Percentiles rank a stretch among this genome's conserved stretches.
Conservation (phyloP, 1,284 basidiomycete species). For the Ganoderma resinaceum region DNA sequence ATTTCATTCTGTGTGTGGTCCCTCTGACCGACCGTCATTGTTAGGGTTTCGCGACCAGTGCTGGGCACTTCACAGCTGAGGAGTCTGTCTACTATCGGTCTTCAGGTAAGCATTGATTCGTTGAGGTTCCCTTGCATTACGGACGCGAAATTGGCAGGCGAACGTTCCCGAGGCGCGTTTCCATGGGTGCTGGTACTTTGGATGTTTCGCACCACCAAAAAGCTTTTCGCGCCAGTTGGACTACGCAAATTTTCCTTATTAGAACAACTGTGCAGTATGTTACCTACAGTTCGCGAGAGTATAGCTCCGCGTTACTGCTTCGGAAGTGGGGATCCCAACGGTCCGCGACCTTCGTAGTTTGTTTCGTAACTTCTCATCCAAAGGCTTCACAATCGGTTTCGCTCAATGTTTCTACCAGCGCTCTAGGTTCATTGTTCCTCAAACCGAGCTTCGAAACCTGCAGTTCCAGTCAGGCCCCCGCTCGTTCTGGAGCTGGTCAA, state of each 20-base stretch:
- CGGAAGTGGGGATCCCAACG: too few relatives aligned
- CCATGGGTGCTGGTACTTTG: too few relatives aligned
- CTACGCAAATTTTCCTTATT: too few relatives aligned
- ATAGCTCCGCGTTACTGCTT: too few relatives aligned
- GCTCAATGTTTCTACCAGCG: conserved; percentile 1
- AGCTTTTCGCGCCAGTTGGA: neutral
- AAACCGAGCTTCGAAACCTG: conserved; percentile 13
- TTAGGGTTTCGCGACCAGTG: conserved; percentile 20
- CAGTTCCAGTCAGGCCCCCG: conserved; percentile 25
- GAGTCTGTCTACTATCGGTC: conserved; percentile 18
- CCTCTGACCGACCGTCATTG: neutral
- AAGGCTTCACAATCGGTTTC: too few relatives aligned
- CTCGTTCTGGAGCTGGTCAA: conserved; percentile 34
- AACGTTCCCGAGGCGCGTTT: neutral
- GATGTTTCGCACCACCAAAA: too few relatives aligned
- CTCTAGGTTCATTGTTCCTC: neutral
- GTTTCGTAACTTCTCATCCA: neutral
- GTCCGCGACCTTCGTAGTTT: neutral
- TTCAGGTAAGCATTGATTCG: conserved; percentile 15
- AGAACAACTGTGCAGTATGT: too few relatives aligned
- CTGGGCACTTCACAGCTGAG: conserved; percentile 14
- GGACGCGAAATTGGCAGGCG: neutral
- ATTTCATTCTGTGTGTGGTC: too few relatives aligned
- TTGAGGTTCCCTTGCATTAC: neutral
- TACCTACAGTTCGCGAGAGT: too few relatives aligned